Percentiles rank a stretch among this genome's conserved stretches.
These are phyloP conservation scores for Yamadazyma tumulicola DNA, from an alignment of 805 yeast genomes.

Conservation along the genomic window DNA sequence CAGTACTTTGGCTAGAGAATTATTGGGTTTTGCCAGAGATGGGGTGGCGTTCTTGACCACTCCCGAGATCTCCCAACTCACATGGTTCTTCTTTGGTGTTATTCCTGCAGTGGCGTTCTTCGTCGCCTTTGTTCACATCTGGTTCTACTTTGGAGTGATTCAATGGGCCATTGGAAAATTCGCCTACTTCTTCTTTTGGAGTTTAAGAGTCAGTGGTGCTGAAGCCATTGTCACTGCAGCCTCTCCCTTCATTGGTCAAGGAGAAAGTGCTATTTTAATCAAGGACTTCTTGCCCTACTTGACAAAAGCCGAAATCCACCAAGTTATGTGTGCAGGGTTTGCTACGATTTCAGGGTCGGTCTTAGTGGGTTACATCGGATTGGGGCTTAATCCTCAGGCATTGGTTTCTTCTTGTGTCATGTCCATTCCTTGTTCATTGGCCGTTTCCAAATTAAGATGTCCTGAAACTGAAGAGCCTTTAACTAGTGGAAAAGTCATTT, in stretches of 20 bases:
- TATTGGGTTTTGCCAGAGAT: slow-evolving; percentile 53
- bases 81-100: slow-evolving; percentile 54
- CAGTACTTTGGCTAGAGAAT: slow-evolving; percentile 52
- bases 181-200: slow-evolving; percentile 57
- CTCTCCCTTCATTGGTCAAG: slow-evolving; percentile 64
- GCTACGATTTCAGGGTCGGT: slow-evolving; percentile 65
- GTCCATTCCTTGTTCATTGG: slow-evolving; percentile 65
- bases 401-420: slow-evolving; percentile 64
- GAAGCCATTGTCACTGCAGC: slow-evolving; percentile 67
- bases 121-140: slow-evolving; percentile 58
- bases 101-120: slow-evolving; percentile 63
- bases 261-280: slow-evolving; percentile 60
- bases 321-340: slow-evolving; percentile 60
- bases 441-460: slow-evolving; percentile 54
- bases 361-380: slow-evolving; percentile 57
- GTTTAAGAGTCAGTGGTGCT: slow-evolving; percentile 57
- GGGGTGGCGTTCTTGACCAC: slow-evolving; percentile 60
- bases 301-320: slow-evolving; percentile 60
- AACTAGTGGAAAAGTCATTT: slow-evolving; percentile 46
- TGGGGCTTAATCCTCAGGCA: slow-evolving; percentile 61
- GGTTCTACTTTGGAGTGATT: slow-evolving; percentile 55
- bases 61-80: slow-evolving; percentile 32
- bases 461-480: slow-evolving; percentile 59
- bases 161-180: slow-evolving; percentile 60
- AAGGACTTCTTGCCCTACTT: slow-evolving; percentile 57